Evolutionary conservation across 1,284 basidiomycete genomes (phyloP).

Genomic region (Ustilago loliicola): DNA sequence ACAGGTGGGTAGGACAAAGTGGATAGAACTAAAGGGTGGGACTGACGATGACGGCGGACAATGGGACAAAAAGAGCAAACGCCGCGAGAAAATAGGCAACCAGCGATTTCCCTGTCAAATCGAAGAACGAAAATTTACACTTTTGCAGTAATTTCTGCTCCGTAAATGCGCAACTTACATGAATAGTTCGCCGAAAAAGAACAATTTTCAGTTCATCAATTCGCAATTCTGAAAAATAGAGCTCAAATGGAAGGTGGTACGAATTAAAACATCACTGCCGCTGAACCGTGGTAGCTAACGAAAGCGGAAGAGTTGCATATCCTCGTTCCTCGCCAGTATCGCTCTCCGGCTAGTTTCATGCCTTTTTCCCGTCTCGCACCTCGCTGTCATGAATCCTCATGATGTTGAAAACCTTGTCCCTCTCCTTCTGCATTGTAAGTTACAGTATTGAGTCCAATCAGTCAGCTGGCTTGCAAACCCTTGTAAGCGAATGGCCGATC

Average conservation of each 20-base stretch:
- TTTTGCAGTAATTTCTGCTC: not conserved
- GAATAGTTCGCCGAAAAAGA: not conserved
- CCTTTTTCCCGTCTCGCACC: not conserved
- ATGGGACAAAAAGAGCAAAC: conserved; percentile 6
- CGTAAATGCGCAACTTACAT: no score
- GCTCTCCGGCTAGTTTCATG: not conserved
- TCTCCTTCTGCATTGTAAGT: no score
- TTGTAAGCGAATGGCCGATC: conserved; percentile 5
- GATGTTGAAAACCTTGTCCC: no score
- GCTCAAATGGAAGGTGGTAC: no score
- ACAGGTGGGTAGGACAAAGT: not conserved
- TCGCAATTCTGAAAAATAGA: not conserved
- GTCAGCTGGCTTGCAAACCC: not conserved
- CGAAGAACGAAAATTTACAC: not conserved
- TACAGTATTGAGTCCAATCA: not conserved
- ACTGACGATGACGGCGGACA: conserved; percentile 10
- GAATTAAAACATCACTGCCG: no score
- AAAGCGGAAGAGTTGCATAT: not conserved
- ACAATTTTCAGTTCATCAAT: not conserved
- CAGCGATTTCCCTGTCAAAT: not conserved
- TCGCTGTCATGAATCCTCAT: no score
- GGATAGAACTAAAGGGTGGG: not conserved
- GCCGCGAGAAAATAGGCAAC: conserved; percentile 3
- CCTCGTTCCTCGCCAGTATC: conserved; percentile 1
- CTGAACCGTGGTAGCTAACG: conserved; percentile 1